phyloP scores from a whole-genome alignment of 2,329 filamentous ascomycete species.

The Aspergillus caelatus region DNA sequence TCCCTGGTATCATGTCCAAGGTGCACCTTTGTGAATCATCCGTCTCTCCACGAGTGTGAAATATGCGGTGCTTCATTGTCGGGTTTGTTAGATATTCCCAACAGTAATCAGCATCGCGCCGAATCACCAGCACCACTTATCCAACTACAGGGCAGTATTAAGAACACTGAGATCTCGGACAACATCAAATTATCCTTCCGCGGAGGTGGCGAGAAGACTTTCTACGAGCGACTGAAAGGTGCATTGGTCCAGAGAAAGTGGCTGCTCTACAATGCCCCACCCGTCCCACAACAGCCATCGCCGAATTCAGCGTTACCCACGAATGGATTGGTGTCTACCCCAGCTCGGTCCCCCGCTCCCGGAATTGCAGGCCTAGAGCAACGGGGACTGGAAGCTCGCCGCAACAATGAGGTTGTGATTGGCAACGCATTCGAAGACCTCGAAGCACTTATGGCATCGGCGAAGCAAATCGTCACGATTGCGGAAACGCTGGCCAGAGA shows the following conservation, averaged over 20 bases:
- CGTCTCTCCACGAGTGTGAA: constrained; percentile 82
- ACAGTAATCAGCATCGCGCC: constrained; percentile 47
- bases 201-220: constrained; percentile 83
- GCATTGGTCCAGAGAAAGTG: constrained; percentile 93
- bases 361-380: constrained; percentile 93
- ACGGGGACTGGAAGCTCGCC: constrained; percentile 78
- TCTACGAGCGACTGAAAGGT: constrained; percentile 84
- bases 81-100: constrained; percentile 45
- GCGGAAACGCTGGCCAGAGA: constrained; percentile 84
- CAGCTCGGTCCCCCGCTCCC: constrained; percentile 61
- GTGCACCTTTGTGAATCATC: constrained; percentile 93
- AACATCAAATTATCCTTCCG: constrained; percentile 92
- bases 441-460: constrained; percentile 94
- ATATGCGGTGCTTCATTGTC: constrained; percentile 80
- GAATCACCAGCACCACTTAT: constrained; percentile 80
- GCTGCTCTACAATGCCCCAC: constrained; percentile 87
- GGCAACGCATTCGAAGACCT: constrained; percentile 94
- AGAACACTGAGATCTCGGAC: constrained; percentile 65
- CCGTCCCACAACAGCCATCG: constrained; percentile 70
- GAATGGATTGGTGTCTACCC: constrained; percentile 27
- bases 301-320: constrained; percentile 34
- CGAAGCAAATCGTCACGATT: constrained; percentile 91
- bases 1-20: constrained; percentile 64
- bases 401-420: constrained; percentile 91
- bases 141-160: constrained; percentile 42